Base-by-base conservation (phyloP, 2,329 filamentous ascomycete species). In the Blastomyces emzantsi region DNA sequence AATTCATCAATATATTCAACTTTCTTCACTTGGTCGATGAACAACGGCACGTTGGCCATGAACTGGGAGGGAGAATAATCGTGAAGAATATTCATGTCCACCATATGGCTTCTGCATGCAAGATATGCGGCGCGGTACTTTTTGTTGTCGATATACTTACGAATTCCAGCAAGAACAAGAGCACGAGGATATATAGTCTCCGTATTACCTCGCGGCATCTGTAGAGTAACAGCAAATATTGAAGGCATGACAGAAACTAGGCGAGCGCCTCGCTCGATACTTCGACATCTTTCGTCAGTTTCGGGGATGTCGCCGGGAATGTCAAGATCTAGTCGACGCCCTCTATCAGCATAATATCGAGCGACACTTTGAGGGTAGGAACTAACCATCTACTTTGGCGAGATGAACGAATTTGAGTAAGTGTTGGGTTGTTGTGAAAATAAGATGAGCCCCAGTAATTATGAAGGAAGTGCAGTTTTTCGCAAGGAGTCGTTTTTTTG, bases 1-100 rank as follows among this genome's bases (percentile, higher is more conserved):
- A 99, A 96, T 25, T 97, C 81, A 72, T 99, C 94, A 65, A 97
- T 88, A 67, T 90, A 89, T 47, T 92, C 85, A 15, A 89, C 81
- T 67, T 90, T 92, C 69, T 88, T 86, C 51, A 99, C 81, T 73
- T 99, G 92, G 22, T 91, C 86, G 41, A 97, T 80, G 71, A 99
- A 96, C 0, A 90, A 75, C 0, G 82, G 81, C 13, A 96, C 84
- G 67, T 87, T 90, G 3, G 82, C 79, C 73, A 97, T 82, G 73
- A 99, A 97, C 68, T 95, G 90, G 47, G 87, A 82, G 0, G 93
- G 91, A n/a, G 87, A 86, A 76, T 97, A 90, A 72, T 99, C 94
- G 71, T 96, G 93, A 2, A 99, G 80, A 66, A 99, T 93, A 72
- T 99, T 99, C 89, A 97, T 92, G 72, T 99, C 94, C 0, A 99